Conservation (phyloP, 805 yeast species). For the Cephaloascus fragrans region DNA sequence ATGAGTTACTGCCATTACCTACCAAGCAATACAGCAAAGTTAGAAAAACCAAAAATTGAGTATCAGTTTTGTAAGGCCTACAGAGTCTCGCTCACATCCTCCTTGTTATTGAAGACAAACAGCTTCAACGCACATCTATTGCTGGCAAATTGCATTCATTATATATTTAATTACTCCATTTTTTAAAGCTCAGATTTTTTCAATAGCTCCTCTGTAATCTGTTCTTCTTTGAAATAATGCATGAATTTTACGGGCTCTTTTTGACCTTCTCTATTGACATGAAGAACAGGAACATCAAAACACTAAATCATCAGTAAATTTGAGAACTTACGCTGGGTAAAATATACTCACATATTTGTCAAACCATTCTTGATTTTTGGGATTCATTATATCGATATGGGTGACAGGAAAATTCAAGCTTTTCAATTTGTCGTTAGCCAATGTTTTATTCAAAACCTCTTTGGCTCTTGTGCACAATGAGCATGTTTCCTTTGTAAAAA, state of each 20-base stretch:
- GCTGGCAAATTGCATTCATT: no score
- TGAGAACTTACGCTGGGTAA: background rate
- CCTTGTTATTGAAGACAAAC: no score
- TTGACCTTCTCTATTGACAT: conserved; percentile 42
- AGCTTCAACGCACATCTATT: no score
- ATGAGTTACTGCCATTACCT: background rate
- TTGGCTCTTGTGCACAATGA: conserved; percentile 61
- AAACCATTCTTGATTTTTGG: conserved; percentile 55
- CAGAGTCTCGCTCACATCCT: no score
- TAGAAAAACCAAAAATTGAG: no score
- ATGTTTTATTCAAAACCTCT: conserved; percentile 32
- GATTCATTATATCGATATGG: conserved; percentile 48
- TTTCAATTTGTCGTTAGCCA: conserved; percentile 17
- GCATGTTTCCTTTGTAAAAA: conserved; percentile 65
- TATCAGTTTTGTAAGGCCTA: no score
- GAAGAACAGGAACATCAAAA: conserved; percentile 73
- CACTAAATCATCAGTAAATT: conserved; percentile 17
- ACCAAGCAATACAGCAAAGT: background rate
- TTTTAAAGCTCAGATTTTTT: conserved; percentile 15
- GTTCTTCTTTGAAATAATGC: conserved; percentile 54
- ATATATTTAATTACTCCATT: no score
- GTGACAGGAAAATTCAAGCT: conserved; percentile 20
- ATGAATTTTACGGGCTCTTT: conserved; percentile 47
- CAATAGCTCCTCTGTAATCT: conserved; percentile 40
- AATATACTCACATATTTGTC: conserved; percentile 33